Evolutionary conservation across 495 filamentous ascomycete genomes (phyloP), one percentile per base, ranked within the genome.

Genomic region (Penicillium lividum): DNA sequence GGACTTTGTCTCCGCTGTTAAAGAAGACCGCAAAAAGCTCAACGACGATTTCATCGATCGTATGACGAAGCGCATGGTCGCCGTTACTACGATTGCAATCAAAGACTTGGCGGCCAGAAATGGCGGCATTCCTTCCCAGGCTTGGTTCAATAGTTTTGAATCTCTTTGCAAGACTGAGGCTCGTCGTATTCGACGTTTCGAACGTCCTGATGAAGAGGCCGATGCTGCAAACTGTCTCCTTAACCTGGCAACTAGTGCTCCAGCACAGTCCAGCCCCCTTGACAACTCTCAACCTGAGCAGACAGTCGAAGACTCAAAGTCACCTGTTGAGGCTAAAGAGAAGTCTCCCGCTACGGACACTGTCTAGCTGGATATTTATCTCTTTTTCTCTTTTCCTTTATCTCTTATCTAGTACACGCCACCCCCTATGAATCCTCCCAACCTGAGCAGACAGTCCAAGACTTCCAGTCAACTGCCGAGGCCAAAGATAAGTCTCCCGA

Each of bases 1-100:
- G 40, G 57, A 67, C 18, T 69, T 69, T 52, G 56, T 69, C 38
- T 33, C 29, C 18, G 46, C 59, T 31, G 67, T 67, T 22, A 62
- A 60, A 8, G 11, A 61, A 4, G 48, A 66, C 9, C 25, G 36
- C 7, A n/a, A 40, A 0, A 51, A 53, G 28, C 50, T 46, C 18
- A 30, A 60, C 8, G 42, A 40, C 0, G 43, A 62, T 3, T 54
- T 47, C 42, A 49, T 47, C 25, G 7, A 44, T 16, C 59, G 42
- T 30, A 33, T 64, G 13, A 40, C n/a, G 31, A 16, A 47, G 34
- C 18, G 31, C 53, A 33, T 45, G 30, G 11, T 31, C 28, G 9
- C 7, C 9, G 28, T 49, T 16, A 31, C 46, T n/a, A 31, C 25
- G 5, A 28, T 49, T 33, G 46, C 46, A 30, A 15, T 49, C 7